Evolutionary conservation across 768 basidiomycete species (phyloP), one percentile per base, ranked within the genome.

Genomic region (Lactarius akahatsu): DNA sequence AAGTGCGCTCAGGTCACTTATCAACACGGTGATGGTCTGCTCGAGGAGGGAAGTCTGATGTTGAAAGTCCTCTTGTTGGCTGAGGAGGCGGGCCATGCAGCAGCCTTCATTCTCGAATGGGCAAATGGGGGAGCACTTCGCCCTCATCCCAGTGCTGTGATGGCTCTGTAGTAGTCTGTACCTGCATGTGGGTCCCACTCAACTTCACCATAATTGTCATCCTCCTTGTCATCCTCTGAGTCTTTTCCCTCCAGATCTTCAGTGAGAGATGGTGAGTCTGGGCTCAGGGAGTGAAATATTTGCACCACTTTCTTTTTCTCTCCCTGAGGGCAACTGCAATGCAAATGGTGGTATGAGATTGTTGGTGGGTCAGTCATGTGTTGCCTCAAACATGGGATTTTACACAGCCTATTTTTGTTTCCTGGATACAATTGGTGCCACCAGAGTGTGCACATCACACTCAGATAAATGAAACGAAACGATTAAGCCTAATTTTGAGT

Each of bases 51-150:
- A 61, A 0, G 7, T 9, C 11, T 61, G 60, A 0, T 34, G 1
- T 1, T 2, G 1, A 15, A 61, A 61, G 23, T 61, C n/a, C 1
- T 50, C 34, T 11, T 61, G 47, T 10, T 52, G n/a, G 47, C 60
- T 61, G 34, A 61, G 60, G 16, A 61, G 47, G 20, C 45, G 8
- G 2, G 59, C 60, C 60, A 61, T 61, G 47, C 60, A 61, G n/a
- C 34, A 61, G 2, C 23, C 8, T 4, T 50, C 9, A 6, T 52
- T 61, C 7, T 61, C 32, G 1, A 34, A 11, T 4, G 60, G 34
- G 11, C 60, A 61, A 16, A 61, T n/a, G 7, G 60, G 60, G 32
- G n/a, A 34, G 5, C 60, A 61, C 4, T 52, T 36, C 1, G 47
- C 34, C 7, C 2, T 2, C 18, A 6, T 43, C 43, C 20, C 45